Evolutionary conservation across 192 early-diverging fungal genomes (phyloP), one percentile per base, ranked within the genome.

Genomic region (Coemansia sp.): DNA sequence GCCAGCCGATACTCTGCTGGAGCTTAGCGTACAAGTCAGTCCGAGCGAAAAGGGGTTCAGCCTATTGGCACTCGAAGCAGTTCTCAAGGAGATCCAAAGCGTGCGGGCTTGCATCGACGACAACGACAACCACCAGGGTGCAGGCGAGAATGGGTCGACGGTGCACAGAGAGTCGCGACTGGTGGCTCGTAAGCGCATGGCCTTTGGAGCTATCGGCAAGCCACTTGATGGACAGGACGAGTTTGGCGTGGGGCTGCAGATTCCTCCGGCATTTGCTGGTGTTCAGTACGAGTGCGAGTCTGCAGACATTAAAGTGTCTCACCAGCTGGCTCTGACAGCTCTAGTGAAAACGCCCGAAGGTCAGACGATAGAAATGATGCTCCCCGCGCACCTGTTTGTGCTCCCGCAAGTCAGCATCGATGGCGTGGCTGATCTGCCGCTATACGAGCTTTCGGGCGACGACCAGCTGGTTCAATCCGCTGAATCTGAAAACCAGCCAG

Each of bases 31-130:
- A 9, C 34, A n/a, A 3, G 29, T 71, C 4, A 41, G 15, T 10
- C 38, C 74, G 12, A 61, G 42, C 34, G 55, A 62, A 33, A 76
- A 76, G 38, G 54, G 60, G 29, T 44, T 69, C 16, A 40, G 43
- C 1, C 44, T 76, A 38, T 2, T 62, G 33, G 52, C 64, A 10
- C 63, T 76, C 12, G 59, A 66, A 40, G 38, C 63, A 1, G 49
- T 66, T 51, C 68, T 76, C 31, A 63, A 63, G n/a, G 74, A 76
- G 31, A 67, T 63, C 2, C 74, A 76, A 31, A 57, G 59, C 12
- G 33, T 73, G 41, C 33, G 42, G 11, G 41, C 18, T 34, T 22
- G 65, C 41, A 13, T 46, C 22, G 22, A 36, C 6, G 41, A 47
- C 12, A 22, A 11, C 9, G 51, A 34, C 33, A 18, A 46, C n/a